Base-by-base conservation (phyloP, 805 yeast genomes). In the Starmerella davenportii region DNA sequence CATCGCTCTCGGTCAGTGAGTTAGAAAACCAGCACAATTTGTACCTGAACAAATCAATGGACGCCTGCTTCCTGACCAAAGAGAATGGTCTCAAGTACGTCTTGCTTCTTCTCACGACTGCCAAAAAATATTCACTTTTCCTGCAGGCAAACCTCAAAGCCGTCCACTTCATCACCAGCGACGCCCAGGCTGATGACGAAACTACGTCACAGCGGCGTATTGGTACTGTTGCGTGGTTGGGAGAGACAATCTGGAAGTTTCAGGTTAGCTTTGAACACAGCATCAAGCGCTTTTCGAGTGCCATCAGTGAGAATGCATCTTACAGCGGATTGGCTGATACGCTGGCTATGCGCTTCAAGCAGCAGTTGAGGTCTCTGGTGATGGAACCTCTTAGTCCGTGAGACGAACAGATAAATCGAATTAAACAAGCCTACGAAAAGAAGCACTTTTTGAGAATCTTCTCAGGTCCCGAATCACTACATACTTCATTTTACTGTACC, bases 51-150 rank as follows among this genome's bases (percentile, higher is more conserved):
- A 69, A 75, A 2, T 64, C 75, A 17, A 55, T 81, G 45, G 67
- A 72, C 44, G 79, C 76, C 46, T 71, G 82, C 9, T 64, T 79
- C 53, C 61, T 79, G 38, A 75, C 85, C 2, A 70, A 72, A 40
- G 64, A 69, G 16, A 64, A 62, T 35, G 55, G 76, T 37, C 60
- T 76, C 33, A 62, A 64, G 35, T 56, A 65, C 14, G 54, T 44
- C 21, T 39, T 51, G n/a, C 37, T 66, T 24, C 58, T 77, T 15
- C 67, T 65, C 40, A 53, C 53, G 4, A 58, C 49, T 14, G 55
- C 51, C 27, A 48, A 54, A 8, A 44, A 50, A 43, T 58, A 46
- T 38, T 53, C 48, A 4, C 40, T 40, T 28, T 54, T 52, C 33
- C 38, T 56, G 17, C 37, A 37, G 4, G 41, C 47, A 5, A 47